These are phyloP conservation scores for Poronia punctata DNA, from an alignment of 495 filamentous ascomycete species.

Conservation along the genomic window DNA sequence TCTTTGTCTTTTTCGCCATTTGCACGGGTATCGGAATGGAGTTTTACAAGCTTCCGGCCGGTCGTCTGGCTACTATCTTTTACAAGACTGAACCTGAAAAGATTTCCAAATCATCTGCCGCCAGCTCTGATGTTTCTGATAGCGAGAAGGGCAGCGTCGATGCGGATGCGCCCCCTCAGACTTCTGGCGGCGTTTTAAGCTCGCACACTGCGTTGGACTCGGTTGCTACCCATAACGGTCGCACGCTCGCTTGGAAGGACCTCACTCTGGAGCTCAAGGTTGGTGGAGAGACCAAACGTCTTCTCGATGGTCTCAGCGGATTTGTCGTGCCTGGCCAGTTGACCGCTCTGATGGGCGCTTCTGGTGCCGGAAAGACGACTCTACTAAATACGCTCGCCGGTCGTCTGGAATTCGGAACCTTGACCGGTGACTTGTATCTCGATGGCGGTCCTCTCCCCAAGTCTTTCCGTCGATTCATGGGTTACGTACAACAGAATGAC, in stretches of 20 bases:
- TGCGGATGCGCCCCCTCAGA: neutral
- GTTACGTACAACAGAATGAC: conserved; percentile 90
- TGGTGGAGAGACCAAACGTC: conserved; percentile 57
- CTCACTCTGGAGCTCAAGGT: conserved; percentile 81
- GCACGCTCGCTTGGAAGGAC: conserved; percentile 66
- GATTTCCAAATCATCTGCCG: conserved; percentile 33
- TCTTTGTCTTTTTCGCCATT: conserved; percentile 57
- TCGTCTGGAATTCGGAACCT: neutral
- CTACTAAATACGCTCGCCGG: conserved; percentile 54
- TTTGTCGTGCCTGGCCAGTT: conserved; percentile 83
- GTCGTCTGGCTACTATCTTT: conserved; percentile 24
- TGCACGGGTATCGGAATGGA: conserved; percentile 26
- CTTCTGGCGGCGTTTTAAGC: neutral
- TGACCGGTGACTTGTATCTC: conserved; percentile 63
- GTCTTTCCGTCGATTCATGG: conserved; percentile 76
- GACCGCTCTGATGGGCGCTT: conserved; percentile 73
- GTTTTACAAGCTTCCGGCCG: conserved; percentile 17
- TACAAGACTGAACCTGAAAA: conserved; percentile 5
- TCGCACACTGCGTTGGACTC: conserved; percentile 39
- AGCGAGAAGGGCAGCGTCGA: neutral
- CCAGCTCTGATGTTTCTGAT: conserved; percentile 12
- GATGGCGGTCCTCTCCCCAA: conserved; percentile 59
- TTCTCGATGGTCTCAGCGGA: conserved; percentile 65
- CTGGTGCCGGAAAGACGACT: conserved; percentile 61
- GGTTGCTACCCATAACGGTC: conserved; percentile 49